Evolutionary conservation across 495 filamentous ascomycete species (phyloP), one percentile per base, ranked within the genome.

Genomic region (Recurvomyces mirabilis): DNA sequence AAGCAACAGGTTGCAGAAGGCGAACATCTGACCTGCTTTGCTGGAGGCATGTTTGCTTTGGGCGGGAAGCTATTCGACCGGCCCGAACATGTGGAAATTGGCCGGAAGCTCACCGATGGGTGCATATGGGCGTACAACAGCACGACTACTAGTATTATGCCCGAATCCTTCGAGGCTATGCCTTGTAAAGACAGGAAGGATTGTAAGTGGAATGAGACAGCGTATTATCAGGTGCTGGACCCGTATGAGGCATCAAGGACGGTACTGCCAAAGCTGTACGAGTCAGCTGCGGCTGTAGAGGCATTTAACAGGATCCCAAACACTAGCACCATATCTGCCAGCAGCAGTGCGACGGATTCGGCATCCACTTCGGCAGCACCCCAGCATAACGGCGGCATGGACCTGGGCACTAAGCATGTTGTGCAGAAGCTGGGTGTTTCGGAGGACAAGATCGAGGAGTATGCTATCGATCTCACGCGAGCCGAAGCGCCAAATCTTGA

Each of bases 1-100:
- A 35, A 54, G n/a, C 44, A 15, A 1, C 44, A 64, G 18, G 43
- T 15, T 3, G 48, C 52, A 5, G 81, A 91, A 50, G 71, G 74
- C 3, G 73, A 77, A 7, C 87, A 95, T 66, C 69, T 94, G 22
- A 80, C 80, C 12, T 98, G 91, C 59, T 98, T 96, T 55, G 69
- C 82, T 15, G 91, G 91, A 10, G 91, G 87, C 38, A 96, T 96
- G 91, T 81, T 93, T 45, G 93, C 78, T 4, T 69, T 98, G 43
- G 87, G 82, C 24, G 82, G 87, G 30, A 88, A 84, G 62, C 69
- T 88, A n/a, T 94, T 94, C 49, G 26, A 48, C 22, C 68, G 78
- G n/a, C 69, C 80, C 5, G 71, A 71, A 17, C 89, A 98, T 60
- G 66, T 96, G 33, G 79, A 91, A 30, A 74, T 93, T 34, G 91